Evolutionary conservation across 208 protist species (phyloP), one percentile per base, ranked within the genome.

Genomic region (Acanthamoeba sp.): DNA sequence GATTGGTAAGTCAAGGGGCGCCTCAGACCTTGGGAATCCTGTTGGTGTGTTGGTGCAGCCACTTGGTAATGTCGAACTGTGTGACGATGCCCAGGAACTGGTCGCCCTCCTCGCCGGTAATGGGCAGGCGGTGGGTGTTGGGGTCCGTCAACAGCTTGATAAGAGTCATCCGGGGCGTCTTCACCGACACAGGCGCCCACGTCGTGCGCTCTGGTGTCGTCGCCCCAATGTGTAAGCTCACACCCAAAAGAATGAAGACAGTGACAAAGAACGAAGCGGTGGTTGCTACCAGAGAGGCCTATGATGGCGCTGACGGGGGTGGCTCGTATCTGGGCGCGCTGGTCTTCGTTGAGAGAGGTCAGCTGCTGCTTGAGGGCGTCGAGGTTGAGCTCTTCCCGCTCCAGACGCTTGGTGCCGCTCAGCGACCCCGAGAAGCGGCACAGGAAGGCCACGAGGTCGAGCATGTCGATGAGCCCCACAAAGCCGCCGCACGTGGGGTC

Each of bases 371-470:
- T 80, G 38, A 80, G 71, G 71, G 32, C 40, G 29, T 40, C 24
- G 34, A 80, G 36, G 71, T 80, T 80, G 71, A 80, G 71, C 36
- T 80, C 36, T 24, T 80, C 71, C 7, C 71, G 71, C 32, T 80
- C 71, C 4, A 80, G 71, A 0, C 71, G 29, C 71, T 80, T 80
- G 71, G 71, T 80, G 71, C 71, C 71, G 18, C 34, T 9, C 34
- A 80, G 71, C 1, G 71, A 80, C 24, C 71, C 71, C 40, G 71
- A 80, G 71, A 80, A 80, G 40, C 71, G 71, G 71, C 71, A 80
- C 38, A 80, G 71, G 71, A 80, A 80, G 71, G 71, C 71, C 29
- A 80, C 71, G 9, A 80, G 71, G 71, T 80, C 71, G 38, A 80
- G 71, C 32, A 16, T 40, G 71, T 80, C 71, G 71, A 80, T 48